phyloP scores from a whole-genome alignment of 2,329 filamentous ascomycete genomes.

The Aspergillus ibericus region DNA sequence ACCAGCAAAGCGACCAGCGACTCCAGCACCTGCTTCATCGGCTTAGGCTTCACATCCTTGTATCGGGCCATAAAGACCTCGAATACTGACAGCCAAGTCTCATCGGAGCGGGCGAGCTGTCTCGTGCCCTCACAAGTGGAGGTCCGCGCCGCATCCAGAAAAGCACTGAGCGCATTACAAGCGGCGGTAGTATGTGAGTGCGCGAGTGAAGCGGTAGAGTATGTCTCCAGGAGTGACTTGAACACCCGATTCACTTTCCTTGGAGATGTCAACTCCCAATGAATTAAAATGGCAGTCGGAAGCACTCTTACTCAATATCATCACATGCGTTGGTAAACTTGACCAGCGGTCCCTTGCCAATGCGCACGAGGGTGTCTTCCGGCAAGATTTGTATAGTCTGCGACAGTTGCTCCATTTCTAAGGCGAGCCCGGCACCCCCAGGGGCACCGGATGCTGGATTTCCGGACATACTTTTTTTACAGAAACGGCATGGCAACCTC shows the following conservation, averaged over 20 bases:
- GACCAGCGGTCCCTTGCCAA: conserved; percentile 38
- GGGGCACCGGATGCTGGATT: conserved; percentile 16
- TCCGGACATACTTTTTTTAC: conserved; percentile 24
- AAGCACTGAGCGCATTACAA: conserved; percentile 48
- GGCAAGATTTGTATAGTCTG: conserved; percentile 37
- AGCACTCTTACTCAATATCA: conserved; percentile 32
- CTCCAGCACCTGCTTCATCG: conserved; percentile 46
- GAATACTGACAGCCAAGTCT: conserved; percentile 43
- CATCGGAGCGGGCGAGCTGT: conserved; percentile 33
- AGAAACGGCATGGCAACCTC: conserved; percentile 13
- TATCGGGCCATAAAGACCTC: conserved; percentile 42
- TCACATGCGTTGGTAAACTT: conserved; percentile 34
- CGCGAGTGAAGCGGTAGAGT: conserved; percentile 39
- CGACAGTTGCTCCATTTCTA: conserved; percentile 34
- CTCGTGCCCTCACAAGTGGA: conserved; percentile 34
- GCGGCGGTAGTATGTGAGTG: conserved; percentile 42
- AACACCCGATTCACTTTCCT: conserved; percentile 40
- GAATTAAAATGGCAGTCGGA: background rate
- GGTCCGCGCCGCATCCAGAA: conserved; percentile 39
- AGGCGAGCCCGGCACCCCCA: conserved; percentile 11
- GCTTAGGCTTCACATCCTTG: conserved; percentile 45
- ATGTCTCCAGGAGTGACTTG: conserved; percentile 43
- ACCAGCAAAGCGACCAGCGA: conserved; percentile 39
- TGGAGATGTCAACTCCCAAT: background rate
- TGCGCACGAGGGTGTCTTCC: conserved; percentile 33